Conservation (phyloP, 2,329 filamentous ascomycete species). For the Dactylonectria estremocensis region DNA sequence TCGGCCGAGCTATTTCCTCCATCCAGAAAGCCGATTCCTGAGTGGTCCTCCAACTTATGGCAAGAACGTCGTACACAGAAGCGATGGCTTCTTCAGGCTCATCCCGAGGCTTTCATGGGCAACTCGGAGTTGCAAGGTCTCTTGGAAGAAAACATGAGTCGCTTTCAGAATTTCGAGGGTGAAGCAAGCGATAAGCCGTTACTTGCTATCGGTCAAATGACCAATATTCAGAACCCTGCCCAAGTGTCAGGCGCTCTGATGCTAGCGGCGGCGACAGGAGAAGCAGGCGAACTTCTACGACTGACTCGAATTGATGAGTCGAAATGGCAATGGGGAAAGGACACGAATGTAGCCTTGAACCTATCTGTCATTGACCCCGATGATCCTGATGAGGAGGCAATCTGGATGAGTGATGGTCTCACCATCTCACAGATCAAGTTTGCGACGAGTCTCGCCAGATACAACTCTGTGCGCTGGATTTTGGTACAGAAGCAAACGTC, state of each 20-base stretch:
- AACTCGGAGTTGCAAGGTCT: constrained; percentile 51
- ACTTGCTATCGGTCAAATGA: constrained; percentile 71
- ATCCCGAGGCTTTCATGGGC: constrained; percentile 66
- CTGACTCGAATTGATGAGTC: constrained; percentile 67
- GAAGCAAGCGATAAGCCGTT: constrained; percentile 51
- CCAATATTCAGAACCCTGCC: constrained; percentile 55
- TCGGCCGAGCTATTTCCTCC: constrained; percentile 54
- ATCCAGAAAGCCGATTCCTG: constrained; percentile 46
- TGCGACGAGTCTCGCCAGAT: constrained; percentile 55
- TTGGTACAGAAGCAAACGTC: constrained; percentile 67
- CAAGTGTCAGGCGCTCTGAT: constrained; percentile 50
- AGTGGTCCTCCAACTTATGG: constrained; percentile 48
- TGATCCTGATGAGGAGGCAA: constrained; percentile 62
- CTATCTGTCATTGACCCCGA: constrained; percentile 60
- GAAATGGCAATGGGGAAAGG: constrained; percentile 68
- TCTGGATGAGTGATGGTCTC: constrained; percentile 68
- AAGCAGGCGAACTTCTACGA: constrained; percentile 71
- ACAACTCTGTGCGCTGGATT: constrained; percentile 64
- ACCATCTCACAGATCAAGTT: constrained; percentile 69
- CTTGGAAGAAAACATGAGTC: constrained; percentile 56
- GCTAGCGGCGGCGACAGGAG: constrained; percentile 68
- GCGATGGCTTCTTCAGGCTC: constrained; percentile 65
- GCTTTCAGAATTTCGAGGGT: constrained; percentile 49
- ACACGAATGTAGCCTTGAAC: constrained; percentile 62
- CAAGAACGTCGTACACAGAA: constrained; percentile 55